Percentiles rank a stretch among this genome's conserved stretches.
Evolutionary conservation across 345 rosid genomes (phyloP).

Genomic region (Populus tremula): DNA sequence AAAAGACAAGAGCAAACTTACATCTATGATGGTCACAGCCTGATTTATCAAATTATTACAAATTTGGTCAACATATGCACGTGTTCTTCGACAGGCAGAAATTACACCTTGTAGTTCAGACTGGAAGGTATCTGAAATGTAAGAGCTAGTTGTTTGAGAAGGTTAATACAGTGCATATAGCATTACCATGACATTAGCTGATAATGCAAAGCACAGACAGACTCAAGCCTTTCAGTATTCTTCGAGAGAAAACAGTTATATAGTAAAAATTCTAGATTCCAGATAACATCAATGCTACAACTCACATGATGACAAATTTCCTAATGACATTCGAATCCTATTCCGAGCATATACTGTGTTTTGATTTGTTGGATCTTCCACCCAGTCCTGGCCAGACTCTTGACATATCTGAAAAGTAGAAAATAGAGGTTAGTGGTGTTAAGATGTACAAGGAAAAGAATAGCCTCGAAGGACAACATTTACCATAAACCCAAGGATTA

Average conservation of each 20-base stretch:
- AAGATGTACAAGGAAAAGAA: not conserved
- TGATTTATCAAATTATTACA: conserved; percentile 51
- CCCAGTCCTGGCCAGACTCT: conserved; percentile 52
- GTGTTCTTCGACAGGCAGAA: conserved; percentile 65
- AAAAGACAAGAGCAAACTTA: conserved; percentile 34
- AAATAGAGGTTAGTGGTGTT: not conserved
- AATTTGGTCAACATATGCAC: conserved; percentile 54
- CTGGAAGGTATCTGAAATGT: conserved; percentile 50
- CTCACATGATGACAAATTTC: conserved; percentile 59
- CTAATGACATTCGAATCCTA: conserved; percentile 72
- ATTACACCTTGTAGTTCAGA: conserved; percentile 66
- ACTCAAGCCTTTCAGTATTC: conserved; percentile 8
- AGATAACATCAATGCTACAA: conserved; percentile 1
- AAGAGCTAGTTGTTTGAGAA: conserved; percentile 15
- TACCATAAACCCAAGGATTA: not conserved
- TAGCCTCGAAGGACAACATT: not conserved
- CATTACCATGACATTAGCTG: not conserved
- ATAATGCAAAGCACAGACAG: not conserved
- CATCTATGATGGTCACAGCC: conserved; percentile 55
- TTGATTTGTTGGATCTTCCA: conserved; percentile 86
- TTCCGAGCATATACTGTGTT: conserved; percentile 72
- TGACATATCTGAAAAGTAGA: conserved; percentile 57
- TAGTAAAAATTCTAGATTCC: not conserved
- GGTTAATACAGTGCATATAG: not conserved
- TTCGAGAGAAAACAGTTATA: not conserved